These are phyloP conservation scores for Beauveria brongniartii DNA, from an alignment of 2,329 filamentous ascomycete species.

Conservation along the genomic window DNA sequence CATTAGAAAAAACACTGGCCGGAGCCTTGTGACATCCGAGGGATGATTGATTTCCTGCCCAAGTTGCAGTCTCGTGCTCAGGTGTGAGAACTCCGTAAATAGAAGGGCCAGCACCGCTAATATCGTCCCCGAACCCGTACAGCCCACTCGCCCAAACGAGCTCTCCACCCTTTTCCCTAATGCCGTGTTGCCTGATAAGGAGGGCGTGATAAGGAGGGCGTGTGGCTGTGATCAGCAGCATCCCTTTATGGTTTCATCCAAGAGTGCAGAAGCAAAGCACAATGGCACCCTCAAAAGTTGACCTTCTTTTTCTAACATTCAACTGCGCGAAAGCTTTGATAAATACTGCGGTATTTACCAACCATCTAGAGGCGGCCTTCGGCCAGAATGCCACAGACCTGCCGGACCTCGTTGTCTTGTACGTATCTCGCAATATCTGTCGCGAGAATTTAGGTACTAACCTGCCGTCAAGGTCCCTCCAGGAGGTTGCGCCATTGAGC, in stretches of 20 bases:
- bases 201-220: neutral
- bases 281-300: constrained; percentile 44
- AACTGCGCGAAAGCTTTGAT: constrained; percentile 74
- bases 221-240: neutral
- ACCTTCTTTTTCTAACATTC: constrained; percentile 76
- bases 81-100: no score
- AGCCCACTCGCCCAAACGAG: neutral
- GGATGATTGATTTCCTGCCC: no score
- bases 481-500: constrained; percentile 81
- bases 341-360: constrained; percentile 60
- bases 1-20: no score
- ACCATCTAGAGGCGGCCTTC: constrained; percentile 58
- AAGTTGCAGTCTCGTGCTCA: no score
- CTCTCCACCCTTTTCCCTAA: neutral
- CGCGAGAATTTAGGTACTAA: neutral
- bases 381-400: constrained; percentile 36
- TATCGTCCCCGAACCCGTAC: neutral
- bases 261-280: neutral
- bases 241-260: neutral
- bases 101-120: no score
- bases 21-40: no score
- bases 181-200: neutral
- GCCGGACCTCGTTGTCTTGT: constrained; percentile 51
- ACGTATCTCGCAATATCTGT: constrained; percentile 23
- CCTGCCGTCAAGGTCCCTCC: constrained; percentile 55